Percentiles rank a stretch among this genome's conserved stretches.
phyloP scores from a whole-genome alignment of 352 stramenopile species.

The Globisporangium splendens region DNA sequence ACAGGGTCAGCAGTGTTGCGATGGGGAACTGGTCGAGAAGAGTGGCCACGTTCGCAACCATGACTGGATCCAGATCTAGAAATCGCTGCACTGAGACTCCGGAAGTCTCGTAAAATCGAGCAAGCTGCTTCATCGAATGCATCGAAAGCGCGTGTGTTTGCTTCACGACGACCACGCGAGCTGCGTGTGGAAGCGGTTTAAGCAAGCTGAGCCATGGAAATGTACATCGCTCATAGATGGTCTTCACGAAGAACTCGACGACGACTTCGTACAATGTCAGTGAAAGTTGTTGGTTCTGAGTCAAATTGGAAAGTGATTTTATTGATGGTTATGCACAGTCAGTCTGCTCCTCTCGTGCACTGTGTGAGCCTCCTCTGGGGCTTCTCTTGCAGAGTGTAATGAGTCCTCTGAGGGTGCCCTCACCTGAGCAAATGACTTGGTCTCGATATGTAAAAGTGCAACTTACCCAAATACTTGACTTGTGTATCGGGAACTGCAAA shows the following conservation, averaged over 20 bases:
- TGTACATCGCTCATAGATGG: slow-evolving; percentile 39
- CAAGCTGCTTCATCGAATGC: slow-evolving; percentile 45
- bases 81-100: slow-evolving; percentile 26
- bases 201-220: slow-evolving; percentile 45
- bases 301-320: slow-evolving; percentile 3
- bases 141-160: slow-evolving; percentile 19
- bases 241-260: slow-evolving; percentile 39
- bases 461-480: no score
- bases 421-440: no score
- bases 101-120: slow-evolving; percentile 53
- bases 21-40: slow-evolving; percentile 51
- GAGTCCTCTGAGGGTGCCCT: no score
- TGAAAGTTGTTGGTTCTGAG: not conserved
- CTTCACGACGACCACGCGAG: slow-evolving; percentile 33
- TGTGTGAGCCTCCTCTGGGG: no score
- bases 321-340: no score
- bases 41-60: slow-evolving; percentile 24
- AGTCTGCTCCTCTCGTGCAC: no score
- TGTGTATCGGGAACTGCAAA: no score
- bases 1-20: slow-evolving; percentile 42
- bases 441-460: no score
- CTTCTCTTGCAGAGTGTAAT: no score
- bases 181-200: slow-evolving; percentile 19
- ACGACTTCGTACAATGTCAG: slow-evolving; percentile 16
- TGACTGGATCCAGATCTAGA: slow-evolving; percentile 32